A percentile compares a stretch with the other conserved stretches of the same genome.
Evolutionary conservation across 768 basidiomycete genomes (phyloP).

Genomic region (Rubroboletus pulcherrimus): DNA sequence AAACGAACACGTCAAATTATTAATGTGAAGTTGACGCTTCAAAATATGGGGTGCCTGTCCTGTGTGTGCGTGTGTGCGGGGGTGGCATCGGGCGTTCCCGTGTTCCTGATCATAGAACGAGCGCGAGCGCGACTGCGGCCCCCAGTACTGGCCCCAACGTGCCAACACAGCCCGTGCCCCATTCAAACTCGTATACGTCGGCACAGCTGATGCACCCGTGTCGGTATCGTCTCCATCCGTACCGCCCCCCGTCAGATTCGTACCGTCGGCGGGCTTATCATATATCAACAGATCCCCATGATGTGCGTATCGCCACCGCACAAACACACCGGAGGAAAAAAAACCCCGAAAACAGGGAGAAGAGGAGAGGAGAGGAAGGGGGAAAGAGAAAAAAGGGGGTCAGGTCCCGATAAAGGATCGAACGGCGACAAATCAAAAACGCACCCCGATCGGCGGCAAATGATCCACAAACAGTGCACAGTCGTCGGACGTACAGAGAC

Average conservation of each 20-base stretch:
- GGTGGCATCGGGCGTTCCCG: no score
- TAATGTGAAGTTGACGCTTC: no score
- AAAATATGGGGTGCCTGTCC: no score
- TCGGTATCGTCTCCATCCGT: constrained; percentile 33
- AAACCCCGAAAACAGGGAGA: no score
- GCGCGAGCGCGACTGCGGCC: no score
- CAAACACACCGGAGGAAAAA: neutral
- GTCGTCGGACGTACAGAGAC: constrained; percentile 51
- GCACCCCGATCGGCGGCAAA: constrained; percentile 61
- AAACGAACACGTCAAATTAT: no score
- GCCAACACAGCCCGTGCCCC: neutral
- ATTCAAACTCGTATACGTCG: constrained; percentile 49
- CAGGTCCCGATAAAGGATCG: neutral
- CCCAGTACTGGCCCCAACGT: no score
- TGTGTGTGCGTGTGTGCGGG: no score
- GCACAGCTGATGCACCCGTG: constrained; percentile 20
- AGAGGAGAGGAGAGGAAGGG: no score
- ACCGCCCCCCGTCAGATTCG: constrained; percentile 54
- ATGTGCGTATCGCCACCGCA: neutral
- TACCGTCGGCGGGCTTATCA: constrained; percentile 56
- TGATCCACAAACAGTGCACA: constrained; percentile 60
- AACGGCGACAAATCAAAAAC: constrained; percentile 10
- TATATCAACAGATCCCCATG: constrained; percentile 20
- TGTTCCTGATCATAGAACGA: no score
- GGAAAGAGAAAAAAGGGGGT: neutral